Evolutionary conservation across 257 asterid species (phyloP).

Genomic region (Petunia secreta): DNA sequence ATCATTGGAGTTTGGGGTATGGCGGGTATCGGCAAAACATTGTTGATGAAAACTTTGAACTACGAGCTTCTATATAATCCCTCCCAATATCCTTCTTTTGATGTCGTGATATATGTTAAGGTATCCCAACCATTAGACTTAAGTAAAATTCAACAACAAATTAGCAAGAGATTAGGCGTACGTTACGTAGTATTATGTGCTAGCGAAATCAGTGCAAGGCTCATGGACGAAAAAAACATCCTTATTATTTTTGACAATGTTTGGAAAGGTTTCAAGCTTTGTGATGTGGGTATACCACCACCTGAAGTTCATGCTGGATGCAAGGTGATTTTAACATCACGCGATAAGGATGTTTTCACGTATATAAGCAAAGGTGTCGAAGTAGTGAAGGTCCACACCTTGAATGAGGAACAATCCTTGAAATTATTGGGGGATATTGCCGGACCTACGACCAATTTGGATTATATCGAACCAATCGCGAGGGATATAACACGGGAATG

Average conservation of each 20-base stretch:
- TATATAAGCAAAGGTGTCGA: neutral
- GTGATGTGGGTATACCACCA: neutral
- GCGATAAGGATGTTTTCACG: neutral
- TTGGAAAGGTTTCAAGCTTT: neutral
- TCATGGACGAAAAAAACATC: too few species aligned
- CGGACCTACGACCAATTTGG: neutral
- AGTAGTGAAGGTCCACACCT: neutral
- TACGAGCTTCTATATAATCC: too few species aligned
- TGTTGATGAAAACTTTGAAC: too few species aligned
- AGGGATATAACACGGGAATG: slow-evolving; percentile 24
- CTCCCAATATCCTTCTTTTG: too few species aligned
- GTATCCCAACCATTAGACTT: neutral
- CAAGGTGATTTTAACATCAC: neutral
- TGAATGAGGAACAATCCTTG: neutral
- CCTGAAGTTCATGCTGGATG: neutral
- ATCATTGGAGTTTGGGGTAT: too few species aligned
- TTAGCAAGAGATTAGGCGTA: too few species aligned
- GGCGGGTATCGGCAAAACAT: too few species aligned
- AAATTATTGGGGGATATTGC: neutral
- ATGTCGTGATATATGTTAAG: too few species aligned
- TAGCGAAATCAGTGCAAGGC: too few species aligned
- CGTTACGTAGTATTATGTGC: too few species aligned
- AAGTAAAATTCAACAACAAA: too few species aligned
- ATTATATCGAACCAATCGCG: slow-evolving; percentile 3
- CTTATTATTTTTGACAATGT: neutral